Percentiles rank a stretch among this genome's conserved stretches.
These are phyloP conservation scores for Cymbopogon citratus DNA, from an alignment of 176 grass and related monocot genomes.

Conservation along the genomic window DNA sequence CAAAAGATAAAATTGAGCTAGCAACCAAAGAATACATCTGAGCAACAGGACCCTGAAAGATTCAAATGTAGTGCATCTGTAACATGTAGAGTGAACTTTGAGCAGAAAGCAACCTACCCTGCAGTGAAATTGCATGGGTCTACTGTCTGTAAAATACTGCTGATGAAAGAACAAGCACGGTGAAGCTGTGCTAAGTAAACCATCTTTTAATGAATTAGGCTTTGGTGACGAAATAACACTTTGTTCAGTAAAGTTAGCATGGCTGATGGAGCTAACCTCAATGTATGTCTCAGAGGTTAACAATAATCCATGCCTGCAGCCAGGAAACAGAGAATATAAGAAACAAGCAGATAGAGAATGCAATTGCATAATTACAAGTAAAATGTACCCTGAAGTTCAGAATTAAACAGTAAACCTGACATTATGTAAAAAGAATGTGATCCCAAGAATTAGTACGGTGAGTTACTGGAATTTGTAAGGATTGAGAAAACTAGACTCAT, in stretches of 20 bases:
- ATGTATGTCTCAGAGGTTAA: conserved; percentile 76
- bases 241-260: conserved; percentile 31
- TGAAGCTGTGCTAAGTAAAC: conserved; percentile 15
- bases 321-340: conserved; percentile 29
- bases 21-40: neutral
- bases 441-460: neutral
- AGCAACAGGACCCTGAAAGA: neutral
- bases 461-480: neutral
- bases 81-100: conserved; percentile 15
- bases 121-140: conserved; percentile 43
- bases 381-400: neutral
- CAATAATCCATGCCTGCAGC: conserved; percentile 41
- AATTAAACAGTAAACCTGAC: neutral
- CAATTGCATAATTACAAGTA: neutral
- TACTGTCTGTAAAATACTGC: conserved; percentile 29
- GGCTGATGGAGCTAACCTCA: conserved; percentile 63
- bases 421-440: neutral
- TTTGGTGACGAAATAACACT: conserved; percentile 18
- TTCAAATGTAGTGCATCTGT: conserved; percentile 8
- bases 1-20: neutral
- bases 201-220: conserved; percentile 28
- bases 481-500: neutral
- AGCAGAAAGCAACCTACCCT: conserved; percentile 53
- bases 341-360: neutral
- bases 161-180: conserved; percentile 38